A percentile compares a stretch with the other conserved stretches of the same genome.
Conservation (phyloP, 1,139 yeast species). For the Candida sp. region DNA sequence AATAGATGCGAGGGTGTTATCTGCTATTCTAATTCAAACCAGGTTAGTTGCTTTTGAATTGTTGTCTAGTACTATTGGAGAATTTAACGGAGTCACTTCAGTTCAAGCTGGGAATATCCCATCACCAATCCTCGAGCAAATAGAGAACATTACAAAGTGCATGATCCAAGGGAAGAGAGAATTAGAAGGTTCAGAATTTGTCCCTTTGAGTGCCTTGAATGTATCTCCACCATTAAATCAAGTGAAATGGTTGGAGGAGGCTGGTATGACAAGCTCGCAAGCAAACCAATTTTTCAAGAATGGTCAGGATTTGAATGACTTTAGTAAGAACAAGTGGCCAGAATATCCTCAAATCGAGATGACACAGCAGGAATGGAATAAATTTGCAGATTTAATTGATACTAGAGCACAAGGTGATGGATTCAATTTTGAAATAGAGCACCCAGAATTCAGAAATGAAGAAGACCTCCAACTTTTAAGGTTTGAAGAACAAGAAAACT, state of each 20-base stretch:
- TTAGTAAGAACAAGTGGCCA: constrained; percentile 18
- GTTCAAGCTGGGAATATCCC: constrained; percentile 18
- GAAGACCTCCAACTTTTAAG: constrained; percentile 16
- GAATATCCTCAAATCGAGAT: constrained; percentile 22
- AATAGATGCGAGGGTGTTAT: constrained; percentile 17
- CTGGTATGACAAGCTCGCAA: constrained; percentile 41
- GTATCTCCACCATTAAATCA: constrained; percentile 53
- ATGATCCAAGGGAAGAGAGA: constrained; percentile 24
- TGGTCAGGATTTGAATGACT: constrained; percentile 16
- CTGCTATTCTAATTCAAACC: constrained; percentile 38
- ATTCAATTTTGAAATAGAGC: constrained; percentile 12
- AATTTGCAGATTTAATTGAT: constrained; percentile 8
- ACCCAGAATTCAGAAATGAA: constrained; percentile 9
- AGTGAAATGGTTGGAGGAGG: constrained; percentile 38
- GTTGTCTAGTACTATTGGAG: constrained; percentile 23
- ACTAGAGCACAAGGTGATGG: constrained; percentile 7
- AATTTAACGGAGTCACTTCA: constrained; percentile 7
- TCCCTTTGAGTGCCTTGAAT: constrained; percentile 44
- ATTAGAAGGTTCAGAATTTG: constrained; percentile 26
- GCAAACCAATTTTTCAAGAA: constrained; percentile 39
- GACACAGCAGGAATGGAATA: constrained; percentile 20
- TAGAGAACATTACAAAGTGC: constrained; percentile 32
- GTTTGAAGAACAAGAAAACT: constrained; percentile 26
- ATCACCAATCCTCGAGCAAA: constrained; percentile 27
- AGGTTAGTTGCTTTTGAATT: constrained; percentile 37